Percentiles rank a stretch among this genome's conserved stretches.
Conservation (phyloP, 192 early-diverging fungal species). For the Coemansia sp. region DNA sequence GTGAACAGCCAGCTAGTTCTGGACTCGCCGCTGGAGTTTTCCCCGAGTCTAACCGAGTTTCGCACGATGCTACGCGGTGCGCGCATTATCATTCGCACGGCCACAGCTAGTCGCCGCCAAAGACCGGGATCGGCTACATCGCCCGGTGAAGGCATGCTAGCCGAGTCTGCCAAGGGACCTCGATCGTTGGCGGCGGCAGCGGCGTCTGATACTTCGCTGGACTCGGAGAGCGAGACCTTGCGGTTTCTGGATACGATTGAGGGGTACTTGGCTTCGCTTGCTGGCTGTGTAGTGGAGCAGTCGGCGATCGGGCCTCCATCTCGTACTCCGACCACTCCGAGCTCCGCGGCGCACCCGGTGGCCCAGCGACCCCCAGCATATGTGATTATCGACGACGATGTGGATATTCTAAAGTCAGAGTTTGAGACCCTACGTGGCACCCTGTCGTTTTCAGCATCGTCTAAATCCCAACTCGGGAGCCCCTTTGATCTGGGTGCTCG, state of each 20-base stretch:
- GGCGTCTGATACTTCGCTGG: neutral
- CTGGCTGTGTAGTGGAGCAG: conserved; percentile 37
- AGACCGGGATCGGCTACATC: neutral
- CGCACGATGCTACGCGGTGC: conserved; percentile 44
- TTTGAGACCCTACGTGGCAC: conserved; percentile 52
- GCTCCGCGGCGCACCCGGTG: conserved; percentile 29
- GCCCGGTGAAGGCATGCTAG: neutral
- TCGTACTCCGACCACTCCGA: conserved; percentile 30
- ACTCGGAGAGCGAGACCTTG: neutral
- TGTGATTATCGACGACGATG: conserved; percentile 36
- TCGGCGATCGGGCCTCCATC: conserved; percentile 15
- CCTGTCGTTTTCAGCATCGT: conserved; percentile 39
- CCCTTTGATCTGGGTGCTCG: neutral
- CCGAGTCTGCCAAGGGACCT: neutral
- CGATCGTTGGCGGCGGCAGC: neutral
- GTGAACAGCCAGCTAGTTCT: conserved; percentile 26
- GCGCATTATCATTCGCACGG: conserved; percentile 31
- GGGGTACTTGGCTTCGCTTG: conserved; percentile 20
- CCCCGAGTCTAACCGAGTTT: conserved; percentile 37
- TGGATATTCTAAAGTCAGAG: conserved; percentile 33
- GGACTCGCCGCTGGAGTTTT: conserved; percentile 17
- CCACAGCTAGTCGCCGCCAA: neutral
- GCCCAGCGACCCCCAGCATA: conserved; percentile 47
- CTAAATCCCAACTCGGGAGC: conserved; percentile 16
- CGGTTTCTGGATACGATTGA: conserved; percentile 21